phyloP scores from a whole-genome alignment of 768 basidiomycete species.

The Tulasnella sp. region DNA sequence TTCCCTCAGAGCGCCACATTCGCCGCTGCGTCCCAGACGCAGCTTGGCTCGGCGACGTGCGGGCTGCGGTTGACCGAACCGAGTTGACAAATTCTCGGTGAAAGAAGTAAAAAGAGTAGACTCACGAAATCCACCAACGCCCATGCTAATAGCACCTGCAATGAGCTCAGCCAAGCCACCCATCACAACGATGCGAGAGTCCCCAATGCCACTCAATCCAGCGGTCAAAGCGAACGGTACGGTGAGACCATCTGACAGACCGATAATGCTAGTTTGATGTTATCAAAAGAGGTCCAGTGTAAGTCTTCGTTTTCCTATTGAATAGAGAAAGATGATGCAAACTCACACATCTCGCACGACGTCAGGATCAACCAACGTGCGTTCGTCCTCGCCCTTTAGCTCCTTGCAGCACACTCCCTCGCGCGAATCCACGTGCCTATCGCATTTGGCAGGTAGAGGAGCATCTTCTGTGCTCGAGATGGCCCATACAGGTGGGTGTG shows the following conservation, averaged over 20 bases:
- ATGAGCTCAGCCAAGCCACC: conserved; percentile 94
- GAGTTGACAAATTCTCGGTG: too few relatives aligned
- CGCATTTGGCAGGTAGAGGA: conserved; percentile 18
- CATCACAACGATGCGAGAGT: conserved; percentile 82
- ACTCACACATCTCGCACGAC: conserved; percentile 77
- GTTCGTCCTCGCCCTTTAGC: conserved; percentile 65
- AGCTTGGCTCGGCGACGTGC: not conserved
- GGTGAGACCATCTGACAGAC: conserved; percentile 82
- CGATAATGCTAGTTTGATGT: conserved; percentile 76
- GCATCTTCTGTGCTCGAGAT: conserved; percentile 8
- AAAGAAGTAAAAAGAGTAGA: conserved; percentile 10
- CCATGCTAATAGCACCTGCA: conserved; percentile 95
- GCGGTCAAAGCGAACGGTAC: conserved; percentile 88
- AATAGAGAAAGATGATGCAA: too few relatives aligned
- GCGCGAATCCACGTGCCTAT: conserved; percentile 13
- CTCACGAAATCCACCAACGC: conserved; percentile 82
- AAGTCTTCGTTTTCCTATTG: too few relatives aligned
- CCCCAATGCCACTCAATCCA: conserved; percentile 78
- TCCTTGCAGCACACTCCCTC: conserved; percentile 80
- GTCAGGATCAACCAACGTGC: conserved; percentile 76
- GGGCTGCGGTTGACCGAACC: not conserved
- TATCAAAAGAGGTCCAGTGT: conserved; percentile 9
- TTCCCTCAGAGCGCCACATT: too few relatives aligned
- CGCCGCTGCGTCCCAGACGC: too few relatives aligned
- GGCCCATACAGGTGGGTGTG: conserved; percentile 15